Evolutionary conservation across 2,329 filamentous ascomycete genomes (phyloP), one percentile per base, ranked within the genome.

Genomic region (Ceratocystis eucalypticola): DNA sequence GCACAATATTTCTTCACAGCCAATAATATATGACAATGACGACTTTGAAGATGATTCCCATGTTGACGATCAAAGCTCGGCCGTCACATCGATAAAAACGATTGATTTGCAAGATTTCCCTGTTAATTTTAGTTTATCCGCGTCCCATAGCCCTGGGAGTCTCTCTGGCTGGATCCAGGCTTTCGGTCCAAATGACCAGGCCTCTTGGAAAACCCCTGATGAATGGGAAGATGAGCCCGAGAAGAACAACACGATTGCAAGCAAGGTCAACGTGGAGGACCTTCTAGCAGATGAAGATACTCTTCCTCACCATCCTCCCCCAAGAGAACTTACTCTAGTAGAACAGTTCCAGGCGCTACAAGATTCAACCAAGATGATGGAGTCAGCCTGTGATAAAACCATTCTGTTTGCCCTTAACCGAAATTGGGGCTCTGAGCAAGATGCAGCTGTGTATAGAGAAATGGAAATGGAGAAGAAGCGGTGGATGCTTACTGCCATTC

Each of bases 401-500:
- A 77, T 85, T 57, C 75, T 87, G 3, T 76, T 79, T 44, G 79
- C 83, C 3, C 75, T 88, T 46, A 82, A 80, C 41, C 79, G 82
- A 69, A 76, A 77, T 53, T 80, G 79, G 76, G 75, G 76, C 8
- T 74, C 73, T 25, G 74, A 77, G 12, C 72, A 75, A 0, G 79
- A 82, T 65, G 76, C 79, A 2, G 77, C 75, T 46, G 73, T 82
- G 22, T 81, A 80, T 70, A 76, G 77, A 70, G 79, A 81, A 63
- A 70, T 82, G 3, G 81, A 82, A 67, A 75, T 82, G 61, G 80
- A 82, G 69, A 82, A 82, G 71, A 82, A 84, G 70, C 74, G 81
- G 50, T 86, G 84, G 84, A 80, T 90, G 75, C 76, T 86, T 44
- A 84, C 80, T 33, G 79, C 79, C 0, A 74, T 88, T 64, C 78